A percentile compares a stretch with the other conserved stretches of the same genome.
phyloP scores from a whole-genome alignment of 192 early-diverging fungal genomes.

The Coemansia sp. region DNA sequence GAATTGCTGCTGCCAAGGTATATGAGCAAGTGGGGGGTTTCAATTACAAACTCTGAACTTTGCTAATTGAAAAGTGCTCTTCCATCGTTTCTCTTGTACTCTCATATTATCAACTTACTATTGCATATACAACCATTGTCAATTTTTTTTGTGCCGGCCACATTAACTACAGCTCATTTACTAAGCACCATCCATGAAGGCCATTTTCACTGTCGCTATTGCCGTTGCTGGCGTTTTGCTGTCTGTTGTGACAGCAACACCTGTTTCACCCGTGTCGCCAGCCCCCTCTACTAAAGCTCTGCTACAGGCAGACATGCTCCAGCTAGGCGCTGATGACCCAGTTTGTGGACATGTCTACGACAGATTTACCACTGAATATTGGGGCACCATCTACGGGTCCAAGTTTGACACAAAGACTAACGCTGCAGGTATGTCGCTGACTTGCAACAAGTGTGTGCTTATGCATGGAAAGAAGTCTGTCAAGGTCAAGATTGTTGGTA shows the following conservation, averaged over 20 bases:
- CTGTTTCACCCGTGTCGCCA: background rate
- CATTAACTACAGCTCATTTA: background rate
- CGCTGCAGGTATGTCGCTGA: constrained; percentile 4
- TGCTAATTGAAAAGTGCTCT: background rate
- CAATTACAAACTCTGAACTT: background rate
- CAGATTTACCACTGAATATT: background rate
- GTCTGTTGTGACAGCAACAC: constrained; percentile 3
- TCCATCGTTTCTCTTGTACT: background rate
- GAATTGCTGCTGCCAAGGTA: background rate
- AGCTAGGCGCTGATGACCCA: constrained; percentile 8
- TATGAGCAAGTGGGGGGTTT: background rate
- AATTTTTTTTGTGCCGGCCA: constrained; percentile 15
- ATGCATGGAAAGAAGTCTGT: constrained; percentile 11
- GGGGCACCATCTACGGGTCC: constrained; percentile 5
- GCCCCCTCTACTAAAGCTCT: background rate
- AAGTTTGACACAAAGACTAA: constrained; percentile 5
- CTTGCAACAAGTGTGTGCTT: constrained; percentile 14
- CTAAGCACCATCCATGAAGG: constrained; percentile 10
- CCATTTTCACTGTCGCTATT: background rate
- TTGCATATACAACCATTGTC: background rate
- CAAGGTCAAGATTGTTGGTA: constrained; percentile 11
- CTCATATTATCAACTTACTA: background rate
- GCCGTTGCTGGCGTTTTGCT: background rate
- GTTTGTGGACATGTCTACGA: constrained; percentile 1
- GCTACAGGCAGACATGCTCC: constrained; percentile 4